These are phyloP conservation scores for Leishmania amazonensis DNA, from an alignment of 208 protist genomes.

Conservation along the genomic window DNA sequence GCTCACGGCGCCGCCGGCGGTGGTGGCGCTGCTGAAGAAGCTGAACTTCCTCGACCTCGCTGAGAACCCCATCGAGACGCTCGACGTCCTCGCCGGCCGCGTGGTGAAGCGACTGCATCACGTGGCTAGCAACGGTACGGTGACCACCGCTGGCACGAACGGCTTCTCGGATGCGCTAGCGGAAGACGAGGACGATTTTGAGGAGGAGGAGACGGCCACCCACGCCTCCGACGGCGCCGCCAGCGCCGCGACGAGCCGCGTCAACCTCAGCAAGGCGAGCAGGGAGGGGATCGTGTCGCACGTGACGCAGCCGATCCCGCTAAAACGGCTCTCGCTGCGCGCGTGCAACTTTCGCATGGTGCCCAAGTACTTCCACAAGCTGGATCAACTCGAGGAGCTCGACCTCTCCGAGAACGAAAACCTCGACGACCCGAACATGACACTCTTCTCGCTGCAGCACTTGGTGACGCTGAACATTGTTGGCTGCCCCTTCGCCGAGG, in stretches of 20 bases:
- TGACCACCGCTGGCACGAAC: conserved; percentile 23
- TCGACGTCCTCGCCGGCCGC: conserved; percentile 85
- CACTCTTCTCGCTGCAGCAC: conserved; percentile 80
- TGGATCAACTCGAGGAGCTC: conserved; percentile 76
- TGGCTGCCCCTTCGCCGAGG: conserved; percentile 83
- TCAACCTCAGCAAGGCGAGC: conserved; percentile 76
- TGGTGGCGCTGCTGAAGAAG: conserved; percentile 59
- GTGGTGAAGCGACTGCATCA: conserved; percentile 56
- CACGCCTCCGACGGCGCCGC: conserved; percentile 33
- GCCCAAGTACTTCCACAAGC: conserved; percentile 90
- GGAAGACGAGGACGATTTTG: conserved; percentile 16
- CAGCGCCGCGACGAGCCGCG: conserved; percentile 36
- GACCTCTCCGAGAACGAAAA: conserved; percentile 85
- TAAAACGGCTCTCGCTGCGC: conserved; percentile 73
- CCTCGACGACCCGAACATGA: conserved; percentile 88
- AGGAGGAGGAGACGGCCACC: conserved; percentile 42
- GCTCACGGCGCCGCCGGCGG: conserved; percentile 70
- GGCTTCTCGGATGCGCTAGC: conserved; percentile 9
- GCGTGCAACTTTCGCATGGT: conserved; percentile 72
- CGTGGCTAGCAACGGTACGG: conserved; percentile 26
- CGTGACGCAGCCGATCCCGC: conserved; percentile 65
- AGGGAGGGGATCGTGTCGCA: conserved; percentile 63
- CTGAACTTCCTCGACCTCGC: conserved; percentile 72
- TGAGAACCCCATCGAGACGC: conserved; percentile 79
- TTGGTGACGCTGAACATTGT: conserved; percentile 79